Conservation (phyloP, 805 yeast genomes). For the Candida khao-thaluensis region DNA sequence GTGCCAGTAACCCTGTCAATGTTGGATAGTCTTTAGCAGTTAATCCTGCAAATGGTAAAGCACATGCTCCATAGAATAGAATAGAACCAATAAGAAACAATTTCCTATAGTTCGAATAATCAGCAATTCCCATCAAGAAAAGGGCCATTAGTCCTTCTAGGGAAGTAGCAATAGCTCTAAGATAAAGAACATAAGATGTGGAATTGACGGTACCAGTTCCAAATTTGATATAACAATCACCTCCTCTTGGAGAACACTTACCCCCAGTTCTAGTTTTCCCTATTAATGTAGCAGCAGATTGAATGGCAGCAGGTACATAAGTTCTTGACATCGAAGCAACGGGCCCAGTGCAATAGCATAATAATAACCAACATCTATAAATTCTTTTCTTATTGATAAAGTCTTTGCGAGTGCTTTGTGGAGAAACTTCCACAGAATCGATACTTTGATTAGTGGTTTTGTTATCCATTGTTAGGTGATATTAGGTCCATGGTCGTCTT, state of each 20-base stretch:
- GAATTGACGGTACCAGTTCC: slow-evolving; percentile 34
- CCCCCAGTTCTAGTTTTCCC: slow-evolving; percentile 27
- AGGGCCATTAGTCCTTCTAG: slow-evolving; percentile 38
- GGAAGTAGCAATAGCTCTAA: slow-evolving; percentile 37
- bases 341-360: slow-evolving; percentile 44
- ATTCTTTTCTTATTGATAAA: background rate
- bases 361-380: slow-evolving; percentile 34
- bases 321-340: slow-evolving; percentile 41
- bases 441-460: too few relatives aligned
- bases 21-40: slow-evolving; percentile 18
- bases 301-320: slow-evolving; percentile 41
- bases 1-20: slow-evolving; percentile 25
- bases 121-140: slow-evolving; percentile 40
- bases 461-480: too few relatives aligned
- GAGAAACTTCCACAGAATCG: background rate
- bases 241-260: slow-evolving; percentile 27
- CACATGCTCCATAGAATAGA: slow-evolving; percentile 29
- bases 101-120: slow-evolving; percentile 37
- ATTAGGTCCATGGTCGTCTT: too few relatives aligned
- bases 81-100: slow-evolving; percentile 32
- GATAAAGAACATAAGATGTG: slow-evolving; percentile 36
- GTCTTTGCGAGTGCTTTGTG: background rate
- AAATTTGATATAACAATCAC: slow-evolving; percentile 37
- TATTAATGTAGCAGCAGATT: slow-evolving; percentile 31
- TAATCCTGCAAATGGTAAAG: slow-evolving; percentile 37